Conservation (phyloP, 805 yeast genomes). For the Wickerhamomyces chambardii region DNA sequence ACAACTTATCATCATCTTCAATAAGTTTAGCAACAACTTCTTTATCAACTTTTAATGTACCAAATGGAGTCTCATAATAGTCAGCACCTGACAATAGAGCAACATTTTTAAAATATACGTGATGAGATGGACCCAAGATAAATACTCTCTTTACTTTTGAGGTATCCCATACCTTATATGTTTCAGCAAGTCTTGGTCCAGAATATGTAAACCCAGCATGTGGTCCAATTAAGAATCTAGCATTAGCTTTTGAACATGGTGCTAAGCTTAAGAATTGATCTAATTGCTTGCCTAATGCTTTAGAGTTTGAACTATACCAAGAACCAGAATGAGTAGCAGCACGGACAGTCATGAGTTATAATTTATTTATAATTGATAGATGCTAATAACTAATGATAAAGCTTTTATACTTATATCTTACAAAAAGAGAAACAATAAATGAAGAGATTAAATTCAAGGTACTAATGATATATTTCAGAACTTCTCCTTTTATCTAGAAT, state of each 20-base stretch:
- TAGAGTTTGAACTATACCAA: slow-evolving; percentile 60
- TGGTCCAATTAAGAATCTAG: slow-evolving; percentile 50
- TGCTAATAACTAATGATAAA: too few species aligned
- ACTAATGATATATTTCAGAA: too few species aligned
- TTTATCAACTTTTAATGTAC: slow-evolving; percentile 59
- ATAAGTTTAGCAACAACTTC: slow-evolving; percentile 29
- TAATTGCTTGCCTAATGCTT: slow-evolving; percentile 39
- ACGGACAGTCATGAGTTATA: slow-evolving; percentile 4
- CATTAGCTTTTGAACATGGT: slow-evolving; percentile 24
- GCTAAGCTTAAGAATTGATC: slow-evolving; percentile 33
- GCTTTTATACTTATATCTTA: too few species aligned
- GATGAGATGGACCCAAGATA: slow-evolving; percentile 90
- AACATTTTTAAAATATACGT: slow-evolving; percentile 62
- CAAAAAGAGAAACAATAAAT: too few species aligned
- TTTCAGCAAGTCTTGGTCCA: slow-evolving; percentile 68
- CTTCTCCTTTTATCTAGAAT: too few species aligned
- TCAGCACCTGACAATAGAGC: slow-evolving; percentile 45
- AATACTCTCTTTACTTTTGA: slow-evolving; percentile 53
- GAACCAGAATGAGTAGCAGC: slow-evolving; percentile 74
- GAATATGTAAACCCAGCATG: slow-evolving; percentile 92
- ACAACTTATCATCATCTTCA: slow-evolving; percentile 24
- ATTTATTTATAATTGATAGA: too few species aligned
- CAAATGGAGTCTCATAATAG: slow-evolving; percentile 74
- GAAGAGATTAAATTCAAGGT: too few species aligned
- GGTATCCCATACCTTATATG: slow-evolving; percentile 66